Conservation (phyloP, 139 green algal species). For the Mesostigma viride region DNA sequence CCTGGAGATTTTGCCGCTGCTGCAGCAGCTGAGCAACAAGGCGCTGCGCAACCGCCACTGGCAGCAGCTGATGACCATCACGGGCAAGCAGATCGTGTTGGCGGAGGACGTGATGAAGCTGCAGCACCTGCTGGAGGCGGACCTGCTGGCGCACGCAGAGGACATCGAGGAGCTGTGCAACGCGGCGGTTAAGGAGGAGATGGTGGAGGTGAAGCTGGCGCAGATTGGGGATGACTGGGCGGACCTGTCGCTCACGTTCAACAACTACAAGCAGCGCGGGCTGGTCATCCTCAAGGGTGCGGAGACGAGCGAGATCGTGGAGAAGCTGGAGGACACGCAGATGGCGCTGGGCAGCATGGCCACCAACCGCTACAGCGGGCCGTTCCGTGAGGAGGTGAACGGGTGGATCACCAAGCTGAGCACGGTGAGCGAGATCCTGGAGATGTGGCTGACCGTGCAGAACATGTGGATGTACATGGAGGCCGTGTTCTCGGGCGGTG, state of each 20-base stretch:
- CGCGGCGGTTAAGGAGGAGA: constrained; percentile 79
- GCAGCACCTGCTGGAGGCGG: constrained; percentile 69
- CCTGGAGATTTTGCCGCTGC: constrained; percentile 73
- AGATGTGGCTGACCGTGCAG: constrained; percentile 87
- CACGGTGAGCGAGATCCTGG: constrained; percentile 78
- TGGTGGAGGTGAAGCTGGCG: constrained; percentile 75
- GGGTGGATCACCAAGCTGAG: constrained; percentile 64
- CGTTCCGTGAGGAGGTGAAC: constrained; percentile 73
- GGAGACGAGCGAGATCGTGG: constrained; percentile 82
- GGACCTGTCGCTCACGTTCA: constrained; percentile 52
- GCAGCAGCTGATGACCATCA: constrained; percentile 66
- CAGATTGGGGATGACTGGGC: constrained; percentile 51
- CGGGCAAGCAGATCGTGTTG: constrained; percentile 59
- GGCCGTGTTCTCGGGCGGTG: constrained; percentile 81
- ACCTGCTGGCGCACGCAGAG: constrained; percentile 58
- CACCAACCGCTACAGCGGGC: constrained; percentile 75
- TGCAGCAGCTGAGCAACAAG: constrained; percentile 52
- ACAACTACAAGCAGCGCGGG: constrained; percentile 79
- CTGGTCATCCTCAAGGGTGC: constrained; percentile 72
- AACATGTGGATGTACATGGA: constrained; percentile 96
- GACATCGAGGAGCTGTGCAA: constrained; percentile 76
- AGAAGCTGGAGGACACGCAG: constrained; percentile 88
- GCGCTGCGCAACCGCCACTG: constrained; percentile 71
- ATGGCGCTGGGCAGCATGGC: constrained; percentile 85
- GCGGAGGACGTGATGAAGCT: constrained; percentile 82